Base-by-base conservation (phyloP, 2,329 filamentous ascomycete genomes). In the Neonectria coccinea region DNA sequence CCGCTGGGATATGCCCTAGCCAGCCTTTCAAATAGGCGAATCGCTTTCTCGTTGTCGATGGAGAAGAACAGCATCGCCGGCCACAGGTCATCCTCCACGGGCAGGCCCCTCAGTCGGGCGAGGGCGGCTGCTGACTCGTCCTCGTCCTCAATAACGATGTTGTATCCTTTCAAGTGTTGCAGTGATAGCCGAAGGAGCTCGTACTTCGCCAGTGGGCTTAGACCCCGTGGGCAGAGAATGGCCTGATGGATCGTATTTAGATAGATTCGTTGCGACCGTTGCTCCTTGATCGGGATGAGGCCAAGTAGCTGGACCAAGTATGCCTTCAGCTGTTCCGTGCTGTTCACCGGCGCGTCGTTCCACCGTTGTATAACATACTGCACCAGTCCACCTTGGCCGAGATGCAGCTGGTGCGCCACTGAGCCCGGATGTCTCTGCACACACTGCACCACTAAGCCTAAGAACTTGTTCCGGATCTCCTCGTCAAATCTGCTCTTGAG, bases 151-250 rank as follows among this genome's bases (percentile, higher is more conserved):
- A 77, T 66, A 29, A 76, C 73, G 6, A 76, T 18, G 4, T 22
- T 22, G 29, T 70, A 71, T 2, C 53, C 48, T 12, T 50, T 59
- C 8, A 60, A 29, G n/a, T 75, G 56, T 12, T 62, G 47, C 16
- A 76, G 18, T 2, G 74, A 39, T 1, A 76, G 62, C 0, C 69
- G 69, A 5, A 76, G 65, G 4, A 76, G 50, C 0, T 69, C 63
- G 22, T 75, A 76, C 31, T 42, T 70, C 7, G 44, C 51, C 18
- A 57, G 41, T 1, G 10, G 2, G 6, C 29, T 45, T 12, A 62
- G 25, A 11, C 56, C 56, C 27, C n/a, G n/a, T 3, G 47, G 29
- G 25, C 42, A 10, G 22, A 33, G 2, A 12, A 68, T 12, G 3
- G 33, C 47, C 6, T 51, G 5, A 4, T 42, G 39, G 3, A 70